Conservation (phyloP, 257 asterid genomes). For the Gardenia jasminoides region DNA sequence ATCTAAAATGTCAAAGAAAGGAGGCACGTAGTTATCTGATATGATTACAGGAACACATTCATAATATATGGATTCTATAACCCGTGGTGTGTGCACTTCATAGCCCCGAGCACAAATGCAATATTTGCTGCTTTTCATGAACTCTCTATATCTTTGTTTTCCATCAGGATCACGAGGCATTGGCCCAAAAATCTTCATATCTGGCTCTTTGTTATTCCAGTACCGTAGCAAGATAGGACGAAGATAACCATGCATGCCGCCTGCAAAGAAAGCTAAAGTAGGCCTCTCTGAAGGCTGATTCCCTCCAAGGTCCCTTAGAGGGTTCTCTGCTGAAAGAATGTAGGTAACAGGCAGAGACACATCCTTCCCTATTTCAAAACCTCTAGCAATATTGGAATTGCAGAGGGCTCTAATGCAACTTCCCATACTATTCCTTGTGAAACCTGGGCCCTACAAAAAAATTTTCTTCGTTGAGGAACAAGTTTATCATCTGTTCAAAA, state of each 20-base stretch:
- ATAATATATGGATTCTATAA: conserved; percentile 79
- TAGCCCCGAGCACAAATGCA: conserved; percentile 91
- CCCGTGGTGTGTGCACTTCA: conserved; percentile 89
- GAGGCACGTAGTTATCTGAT: conserved; percentile 87
- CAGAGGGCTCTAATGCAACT: conserved; percentile 52
- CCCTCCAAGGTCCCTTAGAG: conserved; percentile 48
- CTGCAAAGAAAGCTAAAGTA: conserved; percentile 64
- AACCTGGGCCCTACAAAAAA: conserved; percentile 47
- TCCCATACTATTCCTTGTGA: conserved; percentile 38
- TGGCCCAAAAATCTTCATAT: conserved; percentile 61
- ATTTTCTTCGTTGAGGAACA: neutral
- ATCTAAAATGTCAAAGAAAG: conserved; percentile 76
- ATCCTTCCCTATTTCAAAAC: conserved; percentile 58
- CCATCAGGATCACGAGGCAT: conserved; percentile 58
- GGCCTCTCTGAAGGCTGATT: conserved; percentile 42
- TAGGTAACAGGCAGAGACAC: conserved; percentile 67
- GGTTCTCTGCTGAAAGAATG: conserved; percentile 50
- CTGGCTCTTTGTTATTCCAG: conserved; percentile 53
- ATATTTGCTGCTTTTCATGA: conserved; percentile 83
- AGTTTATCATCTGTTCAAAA: neutral
- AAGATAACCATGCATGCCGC: conserved; percentile 67
- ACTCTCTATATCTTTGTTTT: conserved; percentile 48
- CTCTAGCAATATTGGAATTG: conserved; percentile 51
- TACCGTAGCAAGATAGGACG: conserved; percentile 55
- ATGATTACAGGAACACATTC: conserved; percentile 87